Evolutionary conservation across 257 asterid genomes (phyloP).

Genomic region (Solanum bulbocastanum): DNA sequence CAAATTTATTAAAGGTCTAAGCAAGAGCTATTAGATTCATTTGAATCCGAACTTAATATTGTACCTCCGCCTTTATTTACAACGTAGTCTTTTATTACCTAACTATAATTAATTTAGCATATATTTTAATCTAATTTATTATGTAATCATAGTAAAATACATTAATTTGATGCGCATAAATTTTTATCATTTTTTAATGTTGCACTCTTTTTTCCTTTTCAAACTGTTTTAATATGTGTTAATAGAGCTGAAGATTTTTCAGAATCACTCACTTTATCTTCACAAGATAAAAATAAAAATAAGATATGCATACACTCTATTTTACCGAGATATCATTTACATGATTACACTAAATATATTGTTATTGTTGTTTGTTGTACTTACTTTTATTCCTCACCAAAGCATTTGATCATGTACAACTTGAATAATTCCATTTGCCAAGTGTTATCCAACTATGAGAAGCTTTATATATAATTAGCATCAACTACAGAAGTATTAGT

Average conservation of each 20-base stretch:
- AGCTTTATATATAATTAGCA: not conserved
- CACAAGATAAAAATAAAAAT: not conserved
- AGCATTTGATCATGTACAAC: not conserved
- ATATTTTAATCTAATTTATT: not conserved
- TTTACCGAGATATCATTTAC: too few relatives aligned
- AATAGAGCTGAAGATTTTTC: not conserved
- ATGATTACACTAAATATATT: not conserved
- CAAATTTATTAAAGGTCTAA: not conserved
- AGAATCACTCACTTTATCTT: not conserved
- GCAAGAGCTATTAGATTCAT: not conserved
- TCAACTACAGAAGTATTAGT: not conserved
- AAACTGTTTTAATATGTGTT: not conserved
- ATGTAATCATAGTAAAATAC: not conserved
- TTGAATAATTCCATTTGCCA: not conserved
- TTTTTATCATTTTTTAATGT: not conserved
- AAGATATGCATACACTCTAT: rapidly evolving
- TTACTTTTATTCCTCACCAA: not conserved
- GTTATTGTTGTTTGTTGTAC: rapidly evolving
- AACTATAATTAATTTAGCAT: not conserved
- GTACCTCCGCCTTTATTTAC: not conserved
- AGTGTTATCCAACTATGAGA: not conserved
- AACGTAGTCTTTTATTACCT: not conserved
- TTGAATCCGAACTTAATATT: not conserved
- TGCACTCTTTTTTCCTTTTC: not conserved
- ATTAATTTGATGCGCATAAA: not conserved